A percentile compares a stretch with the other conserved stretches of the same genome.
phyloP scores from a whole-genome alignment of 805 yeast genomes.

The Saturnispora diversa region DNA sequence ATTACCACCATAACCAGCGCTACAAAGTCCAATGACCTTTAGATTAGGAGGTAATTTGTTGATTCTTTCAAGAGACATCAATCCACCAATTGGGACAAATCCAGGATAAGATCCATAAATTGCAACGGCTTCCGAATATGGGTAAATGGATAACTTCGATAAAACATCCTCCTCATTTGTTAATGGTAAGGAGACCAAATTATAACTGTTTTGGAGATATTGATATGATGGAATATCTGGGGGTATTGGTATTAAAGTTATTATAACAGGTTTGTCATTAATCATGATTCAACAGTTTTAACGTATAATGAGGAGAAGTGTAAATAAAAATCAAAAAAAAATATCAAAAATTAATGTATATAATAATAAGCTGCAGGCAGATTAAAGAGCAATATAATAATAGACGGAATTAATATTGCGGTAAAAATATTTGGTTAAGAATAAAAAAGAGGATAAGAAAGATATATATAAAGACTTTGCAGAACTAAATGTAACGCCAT shows the following conservation, averaged over 20 bases:
- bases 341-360: no score
- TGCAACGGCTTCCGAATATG: conserved; percentile 34
- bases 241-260: conserved; percentile 46
- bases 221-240: conserved; percentile 39
- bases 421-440: background rate
- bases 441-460: conserved; percentile 5
- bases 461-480: conserved; percentile 6
- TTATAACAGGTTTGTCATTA: conserved; percentile 24
- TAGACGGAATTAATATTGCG: background rate
- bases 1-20: conserved; percentile 44
- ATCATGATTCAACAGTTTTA: background rate
- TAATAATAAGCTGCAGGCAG: background rate
- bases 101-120: conserved; percentile 49
- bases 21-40: conserved; percentile 44
- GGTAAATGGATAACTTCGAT: conserved; percentile 31
- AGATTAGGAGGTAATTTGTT: conserved; percentile 35
- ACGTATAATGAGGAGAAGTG: no score
- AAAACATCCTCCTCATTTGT: conserved; percentile 35
- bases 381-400: background rate
- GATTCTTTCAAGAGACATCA: conserved; percentile 33
- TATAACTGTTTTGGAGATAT: conserved; percentile 35
- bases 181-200: conserved; percentile 33
- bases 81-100: conserved; percentile 37
- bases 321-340: no score
- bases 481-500: conserved; percentile 5